Base-by-base conservation (phyloP, 129 eudicot genomes). In the Deinandra increscens region DNA sequence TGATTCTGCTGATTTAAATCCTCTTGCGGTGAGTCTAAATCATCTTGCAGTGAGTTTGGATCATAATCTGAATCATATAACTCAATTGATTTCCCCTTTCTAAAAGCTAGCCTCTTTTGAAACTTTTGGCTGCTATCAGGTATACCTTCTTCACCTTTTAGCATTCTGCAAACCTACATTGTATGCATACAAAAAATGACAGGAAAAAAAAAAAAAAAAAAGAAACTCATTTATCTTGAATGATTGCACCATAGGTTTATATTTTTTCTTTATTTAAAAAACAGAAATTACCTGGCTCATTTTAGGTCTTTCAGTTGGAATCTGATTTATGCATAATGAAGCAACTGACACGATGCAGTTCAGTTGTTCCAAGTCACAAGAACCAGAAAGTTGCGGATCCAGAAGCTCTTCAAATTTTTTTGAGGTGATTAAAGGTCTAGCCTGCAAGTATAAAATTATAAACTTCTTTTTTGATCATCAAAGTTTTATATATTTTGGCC, bases 351-450 rank as follows among this genome's bases (percentile, higher is more conserved):
- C 73, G 74, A 92, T 54, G 37, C 81, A 54, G 59, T 67, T 81
- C 69, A 86, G 2, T 72, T 92, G 87, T 36, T 88, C 96, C 23
- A 29, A 11, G 72, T 92, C 86, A 8, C 81, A 86, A 60, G 60
- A 78, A 60, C 80, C 80, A 8, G 67, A 81, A 78, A 92, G 94
- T 29, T 76, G 71, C 37, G 95, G 96, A 73, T 92, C 98, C 48
- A 82, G 82, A 37, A 92, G 81, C 51, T 84, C 88, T 26, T 75
- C 55, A 4, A 80, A 4, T n/a, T 71, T 75, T 34, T 84, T 83
- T 65, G 75, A 73, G 62, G 78, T 19, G 7, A 92, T 71, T 53
- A 80, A 67, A 65, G 98, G 96, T 76, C 88, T 91, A 22, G 97
- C 96, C 97, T 91, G 85, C 58, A 58, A 81, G 12, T 53, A 65